Evolutionary conservation across 2,329 filamentous ascomycete species (phyloP).

Genomic region (Chrysosphaeria jannelii): DNA sequence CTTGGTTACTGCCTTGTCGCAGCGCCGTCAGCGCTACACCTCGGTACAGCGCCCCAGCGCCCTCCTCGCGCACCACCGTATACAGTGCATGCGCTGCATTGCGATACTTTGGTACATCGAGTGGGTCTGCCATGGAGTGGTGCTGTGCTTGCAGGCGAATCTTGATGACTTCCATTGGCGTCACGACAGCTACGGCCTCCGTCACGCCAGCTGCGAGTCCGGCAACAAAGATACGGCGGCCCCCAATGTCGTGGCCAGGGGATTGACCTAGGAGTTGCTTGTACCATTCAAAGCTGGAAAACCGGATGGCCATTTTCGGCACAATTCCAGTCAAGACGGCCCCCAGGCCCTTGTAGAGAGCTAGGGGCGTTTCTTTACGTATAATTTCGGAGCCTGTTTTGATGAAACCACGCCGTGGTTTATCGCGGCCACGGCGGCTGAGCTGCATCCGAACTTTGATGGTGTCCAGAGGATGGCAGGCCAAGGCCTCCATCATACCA

Average conservation of each 20-base stretch:
- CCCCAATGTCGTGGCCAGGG: slow-evolving; percentile 23
- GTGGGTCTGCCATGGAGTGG: slow-evolving; percentile 88
- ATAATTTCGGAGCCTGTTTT: slow-evolving; percentile 67
- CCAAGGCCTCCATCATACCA: slow-evolving; percentile 97
- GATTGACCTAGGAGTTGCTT: slow-evolving; percentile 59
- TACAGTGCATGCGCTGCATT: slow-evolving; percentile 63
- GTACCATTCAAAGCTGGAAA: slow-evolving; percentile 90
- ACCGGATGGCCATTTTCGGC: slow-evolving; percentile 97
- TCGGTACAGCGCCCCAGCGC: slow-evolving; percentile 60
- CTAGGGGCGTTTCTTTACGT: slow-evolving; percentile 65
- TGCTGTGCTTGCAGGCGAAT: slow-evolving; percentile 94
- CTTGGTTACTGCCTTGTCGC: slow-evolving; percentile 88
- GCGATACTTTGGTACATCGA: slow-evolving; percentile 89
- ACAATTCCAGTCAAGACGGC: slow-evolving; percentile 89
- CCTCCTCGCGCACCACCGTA: slow-evolving; percentile 80
- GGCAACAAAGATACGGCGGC: slow-evolving; percentile 37
- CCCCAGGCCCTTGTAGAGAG: slow-evolving; percentile 92
- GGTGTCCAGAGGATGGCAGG: slow-evolving; percentile 82
- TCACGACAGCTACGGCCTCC: slow-evolving; percentile 86
- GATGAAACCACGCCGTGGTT: slow-evolving; percentile 67
- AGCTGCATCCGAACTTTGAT: slow-evolving; percentile 99
- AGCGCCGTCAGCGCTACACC: slow-evolving; percentile 83
- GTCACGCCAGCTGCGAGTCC: slow-evolving; percentile 82
- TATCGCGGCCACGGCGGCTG: slow-evolving; percentile 57
- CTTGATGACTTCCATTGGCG: slow-evolving; percentile 98